phyloP scores from a whole-genome alignment of 192 early-diverging fungal species.

The Glomus cerebriforme region DNA sequence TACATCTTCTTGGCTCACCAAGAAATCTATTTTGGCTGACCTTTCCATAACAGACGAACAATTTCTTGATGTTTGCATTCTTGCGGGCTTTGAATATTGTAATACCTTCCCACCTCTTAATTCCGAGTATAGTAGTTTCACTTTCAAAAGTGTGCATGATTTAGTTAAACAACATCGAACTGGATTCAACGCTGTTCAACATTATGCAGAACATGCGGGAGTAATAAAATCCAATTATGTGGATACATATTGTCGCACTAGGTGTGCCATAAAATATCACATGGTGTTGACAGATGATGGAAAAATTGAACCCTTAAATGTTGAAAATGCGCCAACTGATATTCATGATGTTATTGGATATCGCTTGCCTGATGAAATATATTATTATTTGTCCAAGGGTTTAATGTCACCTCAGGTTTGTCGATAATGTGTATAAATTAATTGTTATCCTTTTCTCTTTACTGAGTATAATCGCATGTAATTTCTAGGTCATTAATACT shows the following conservation, averaged over 20 bases:
- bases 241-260: conserved; percentile 70
- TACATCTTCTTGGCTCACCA: conserved; percentile 65
- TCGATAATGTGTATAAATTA: neutral
- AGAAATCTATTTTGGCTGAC: conserved; percentile 60
- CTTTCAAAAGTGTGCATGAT: conserved; percentile 72
- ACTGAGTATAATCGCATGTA: neutral
- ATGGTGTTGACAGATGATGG: conserved; percentile 73
- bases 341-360: conserved; percentile 83
- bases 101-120: conserved; percentile 70
- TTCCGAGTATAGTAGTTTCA: conserved; percentile 54
- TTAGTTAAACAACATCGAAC: conserved; percentile 64
- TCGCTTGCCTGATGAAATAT: conserved; percentile 69
- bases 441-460: neutral
- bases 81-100: conserved; percentile 78
- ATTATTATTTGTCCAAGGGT: conserved; percentile 70
- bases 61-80: conserved; percentile 77
- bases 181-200: conserved; percentile 75
- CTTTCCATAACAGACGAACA: conserved; percentile 66
- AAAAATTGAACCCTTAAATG: conserved; percentile 66
- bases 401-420: conserved; percentile 58
- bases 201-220: conserved; percentile 56
- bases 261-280: conserved; percentile 72
- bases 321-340: conserved; percentile 66
- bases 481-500: conserved; percentile 55
- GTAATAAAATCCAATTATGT: conserved; percentile 65